Base-by-base conservation (phyloP, 2,329 filamentous ascomycete genomes). In the Cladorrhinum sp. region DNA sequence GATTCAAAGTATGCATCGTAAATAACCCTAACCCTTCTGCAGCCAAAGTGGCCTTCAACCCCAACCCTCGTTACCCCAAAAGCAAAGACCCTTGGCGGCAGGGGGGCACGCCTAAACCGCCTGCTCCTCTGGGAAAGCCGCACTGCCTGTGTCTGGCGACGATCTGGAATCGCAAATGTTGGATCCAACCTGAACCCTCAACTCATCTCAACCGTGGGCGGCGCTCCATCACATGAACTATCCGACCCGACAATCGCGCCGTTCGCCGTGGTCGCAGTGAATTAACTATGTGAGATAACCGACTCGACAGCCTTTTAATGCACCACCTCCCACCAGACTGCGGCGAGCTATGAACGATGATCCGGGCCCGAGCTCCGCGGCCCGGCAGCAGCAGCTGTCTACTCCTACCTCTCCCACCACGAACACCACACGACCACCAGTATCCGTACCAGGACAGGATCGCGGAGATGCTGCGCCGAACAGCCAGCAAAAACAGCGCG, bases 321-420 rank as follows among this genome's bases (percentile, higher is more conserved):
- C 42, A 57, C 46, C 56, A 28, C 54, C 59, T 59, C 57, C 57
- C 53, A 28, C 60, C 55, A 28, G 61, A 66, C 46, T 42, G 62
- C 64, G 66, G 66, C 64, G 74, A 78, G 75, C 75, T 74, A 78
- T 78, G 76, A 78, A 73, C 75, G 66, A 78, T 77, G 76, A 74
- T 76, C 68, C 73, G 73, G 72, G 72, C 72, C 72, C 76, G 73
- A 76, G 73, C 74, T 73, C 71, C 71, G 72, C 74, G 72, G 73
- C 74, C 71, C 67, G 66, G 65, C 68, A 67, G 62, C 67, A 63
- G 33, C 33, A 30, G 33, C 33, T 12, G 33, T 58, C 63, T 30
- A 55, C 55, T 46, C 62, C 50, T 28, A 49, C 62, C 33, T 57
- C 60, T 46, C 30, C 54, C 58, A 59, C 33, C 18, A 53, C 48